Conservation (phyloP, 768 basidiomycete genomes). For the Mycena maculata region DNA sequence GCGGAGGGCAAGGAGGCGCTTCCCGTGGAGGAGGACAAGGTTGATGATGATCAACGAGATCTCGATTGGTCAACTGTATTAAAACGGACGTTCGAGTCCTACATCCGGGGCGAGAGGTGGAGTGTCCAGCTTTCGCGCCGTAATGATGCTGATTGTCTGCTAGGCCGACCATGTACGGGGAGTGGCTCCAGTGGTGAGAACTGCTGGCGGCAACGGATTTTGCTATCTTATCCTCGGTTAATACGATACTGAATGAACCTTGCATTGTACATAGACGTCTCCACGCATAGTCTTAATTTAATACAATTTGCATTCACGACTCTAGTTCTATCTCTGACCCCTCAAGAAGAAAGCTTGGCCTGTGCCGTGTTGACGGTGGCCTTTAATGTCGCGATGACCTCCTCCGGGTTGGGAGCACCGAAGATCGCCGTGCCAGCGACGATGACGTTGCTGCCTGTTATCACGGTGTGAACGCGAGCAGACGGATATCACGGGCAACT, state of each 20-base stretch:
- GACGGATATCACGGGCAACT: slow-evolving; percentile 24
- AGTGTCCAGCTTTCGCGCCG: neutral
- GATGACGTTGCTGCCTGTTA: slow-evolving; percentile 93
- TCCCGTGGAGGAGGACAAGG: slow-evolving; percentile 57
- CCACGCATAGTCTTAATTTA: slow-evolving; percentile 9
- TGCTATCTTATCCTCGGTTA: neutral
- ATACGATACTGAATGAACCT: slow-evolving; percentile 18
- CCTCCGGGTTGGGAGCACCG: slow-evolving; percentile 78
- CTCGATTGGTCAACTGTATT: slow-evolving; percentile 93
- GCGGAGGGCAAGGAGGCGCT: slow-evolving; percentile 44
- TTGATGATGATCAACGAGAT: slow-evolving; percentile 80
- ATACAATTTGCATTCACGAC: slow-evolving; percentile 26
- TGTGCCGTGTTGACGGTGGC: slow-evolving; percentile 76
- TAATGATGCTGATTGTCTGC: neutral
- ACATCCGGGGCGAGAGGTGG: slow-evolving; percentile 82
- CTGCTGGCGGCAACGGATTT: neutral
- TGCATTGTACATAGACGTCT: slow-evolving; percentile 27
- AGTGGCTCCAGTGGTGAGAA: slow-evolving; percentile 70
- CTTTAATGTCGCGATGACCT: slow-evolving; percentile 81
- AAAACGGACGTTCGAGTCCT: slow-evolving; percentile 95
- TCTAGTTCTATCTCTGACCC: slow-evolving; percentile 5
- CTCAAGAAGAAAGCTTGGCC: slow-evolving; percentile 47
- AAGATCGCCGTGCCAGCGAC: slow-evolving; percentile 98
- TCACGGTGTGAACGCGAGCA: neutral
- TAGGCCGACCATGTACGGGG: slow-evolving; percentile 94